Conservation (phyloP, 176 grass and related monocot species). For the Cenchrus fungigraminus region DNA sequence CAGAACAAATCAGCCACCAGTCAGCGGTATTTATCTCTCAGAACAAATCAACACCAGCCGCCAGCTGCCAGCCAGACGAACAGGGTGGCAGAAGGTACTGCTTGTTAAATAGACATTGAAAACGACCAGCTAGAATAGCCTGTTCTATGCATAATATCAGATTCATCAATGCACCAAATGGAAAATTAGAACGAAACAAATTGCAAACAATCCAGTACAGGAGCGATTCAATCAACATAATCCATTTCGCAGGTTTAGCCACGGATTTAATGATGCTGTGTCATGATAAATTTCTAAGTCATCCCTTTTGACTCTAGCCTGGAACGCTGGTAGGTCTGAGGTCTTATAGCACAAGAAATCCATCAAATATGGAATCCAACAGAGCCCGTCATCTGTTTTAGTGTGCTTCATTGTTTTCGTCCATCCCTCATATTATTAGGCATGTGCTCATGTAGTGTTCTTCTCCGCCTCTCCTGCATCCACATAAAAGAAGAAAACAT, state of each 20-base stretch:
- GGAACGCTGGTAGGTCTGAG: background rate
- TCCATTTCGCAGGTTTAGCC: background rate
- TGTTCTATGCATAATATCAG: background rate
- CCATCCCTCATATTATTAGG: constrained; percentile 1
- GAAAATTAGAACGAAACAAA: background rate
- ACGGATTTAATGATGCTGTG: background rate
- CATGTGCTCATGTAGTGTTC: background rate
- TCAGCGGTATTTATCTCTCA: too few relatives aligned
- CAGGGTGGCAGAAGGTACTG: background rate
- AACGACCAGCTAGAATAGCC: background rate
- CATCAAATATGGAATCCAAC: background rate
- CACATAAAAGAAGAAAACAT: constrained; percentile 11
- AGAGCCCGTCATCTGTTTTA: background rate
- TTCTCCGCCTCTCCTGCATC: constrained; percentile 19
- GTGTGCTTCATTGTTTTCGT: background rate
- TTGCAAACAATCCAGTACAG: background rate
- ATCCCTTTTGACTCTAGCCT: background rate
- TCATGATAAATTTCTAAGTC: background rate
- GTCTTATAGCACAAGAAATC: background rate
- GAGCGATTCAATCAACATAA: background rate
- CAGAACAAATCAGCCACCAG: too few relatives aligned
- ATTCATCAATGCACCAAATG: background rate
- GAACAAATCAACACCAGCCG: too few relatives aligned
- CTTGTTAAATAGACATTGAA: background rate
- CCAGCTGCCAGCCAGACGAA: too few relatives aligned